These are phyloP conservation scores for Moringa oleifera DNA, from an alignment of 345 rosid species.

Conservation along the genomic window DNA sequence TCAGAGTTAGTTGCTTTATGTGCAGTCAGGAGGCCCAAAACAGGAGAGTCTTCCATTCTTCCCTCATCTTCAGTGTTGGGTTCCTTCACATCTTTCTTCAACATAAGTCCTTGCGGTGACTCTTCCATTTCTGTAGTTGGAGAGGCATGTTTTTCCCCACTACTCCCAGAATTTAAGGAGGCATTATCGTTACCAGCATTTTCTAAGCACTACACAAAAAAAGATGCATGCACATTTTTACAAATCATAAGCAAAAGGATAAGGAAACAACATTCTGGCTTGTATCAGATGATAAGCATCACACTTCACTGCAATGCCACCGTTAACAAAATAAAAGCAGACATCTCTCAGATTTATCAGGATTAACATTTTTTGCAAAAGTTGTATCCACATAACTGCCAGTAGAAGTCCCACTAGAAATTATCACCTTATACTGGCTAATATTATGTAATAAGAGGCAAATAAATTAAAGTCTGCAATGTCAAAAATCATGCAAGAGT, in stretches of 20 bases:
- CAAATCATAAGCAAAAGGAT: background rate
- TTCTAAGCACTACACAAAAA: slow-evolving; percentile 42
- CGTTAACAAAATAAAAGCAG: too few relatives aligned
- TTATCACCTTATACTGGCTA: too few relatives aligned
- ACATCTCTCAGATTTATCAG: too few relatives aligned
- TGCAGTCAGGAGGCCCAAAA: slow-evolving; percentile 56
- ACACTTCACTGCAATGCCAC: slow-evolving; percentile 1
- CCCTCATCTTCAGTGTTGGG: slow-evolving; percentile 42
- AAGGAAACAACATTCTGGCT: background rate
- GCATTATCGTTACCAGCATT: slow-evolving; percentile 32
- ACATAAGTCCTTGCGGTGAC: slow-evolving; percentile 32
- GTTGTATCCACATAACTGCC: too few relatives aligned
- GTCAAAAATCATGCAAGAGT: too few relatives aligned
- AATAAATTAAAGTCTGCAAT: too few relatives aligned
- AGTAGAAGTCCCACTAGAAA: too few relatives aligned
- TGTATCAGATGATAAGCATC: too few relatives aligned
- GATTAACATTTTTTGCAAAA: too few relatives aligned
- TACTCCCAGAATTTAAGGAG: slow-evolving; percentile 42
- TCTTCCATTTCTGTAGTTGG: slow-evolving; percentile 28
- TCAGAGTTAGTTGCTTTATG: slow-evolving; percentile 29
- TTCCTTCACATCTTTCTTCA: slow-evolving; percentile 36
- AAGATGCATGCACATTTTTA: slow-evolving; percentile 9
- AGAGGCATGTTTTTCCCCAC: slow-evolving; percentile 24
- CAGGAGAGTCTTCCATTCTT: slow-evolving; percentile 74
- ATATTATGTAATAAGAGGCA: too few relatives aligned